Evolutionary conservation across 31 red algal genomes (phyloP), one percentile per base, ranked within the genome.

Genomic region (Endocladia muricata): DNA sequence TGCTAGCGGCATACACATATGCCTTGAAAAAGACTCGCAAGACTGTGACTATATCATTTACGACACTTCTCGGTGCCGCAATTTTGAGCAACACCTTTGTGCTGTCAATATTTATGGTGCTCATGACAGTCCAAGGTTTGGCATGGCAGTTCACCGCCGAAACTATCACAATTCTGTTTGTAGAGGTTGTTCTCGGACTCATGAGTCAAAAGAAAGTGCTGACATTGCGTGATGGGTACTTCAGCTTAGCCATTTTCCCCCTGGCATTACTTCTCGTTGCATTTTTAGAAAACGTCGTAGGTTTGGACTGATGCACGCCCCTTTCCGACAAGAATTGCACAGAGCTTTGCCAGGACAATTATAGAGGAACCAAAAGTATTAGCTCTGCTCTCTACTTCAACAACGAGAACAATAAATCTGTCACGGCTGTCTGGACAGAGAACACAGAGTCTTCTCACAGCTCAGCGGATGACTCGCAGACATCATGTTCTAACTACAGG

Each of bases 31-130:
- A 84, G 57, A 94, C 91, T 13, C 75, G 82, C 17, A 86, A 87
- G 64, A 94, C 91, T 52, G 60, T 79, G 6, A 94, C 91, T 32
- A 94, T 94, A 47, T 94, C 91, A 8, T 77, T 94, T 30, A 70
- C 91, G 11, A 88, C 91, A 17, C 55, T 94, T 40, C 70, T 94
- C 2, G 91, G 91, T 4, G 91, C 91, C 25, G 91, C 83, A 39
- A 88, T 94, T 59, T 63, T 94, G 83, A 94, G 88, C 55, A 94
- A 94, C 68, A 94, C 91, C 4, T 94, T 94, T 34, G 83, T 86
- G 11, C 56, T 94, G n/a, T 76, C 83, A 8, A 94, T 94, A 41
- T 94, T 94, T 40, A 86, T 94, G 77, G 30, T 88, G 21, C 66
- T 94, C 21, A 82, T 94, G 34, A 56, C 47, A 26, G 41, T 64